Conservation (phyloP, 1,139 yeast genomes). For the Lodderomyces oxycetoniae region DNA sequence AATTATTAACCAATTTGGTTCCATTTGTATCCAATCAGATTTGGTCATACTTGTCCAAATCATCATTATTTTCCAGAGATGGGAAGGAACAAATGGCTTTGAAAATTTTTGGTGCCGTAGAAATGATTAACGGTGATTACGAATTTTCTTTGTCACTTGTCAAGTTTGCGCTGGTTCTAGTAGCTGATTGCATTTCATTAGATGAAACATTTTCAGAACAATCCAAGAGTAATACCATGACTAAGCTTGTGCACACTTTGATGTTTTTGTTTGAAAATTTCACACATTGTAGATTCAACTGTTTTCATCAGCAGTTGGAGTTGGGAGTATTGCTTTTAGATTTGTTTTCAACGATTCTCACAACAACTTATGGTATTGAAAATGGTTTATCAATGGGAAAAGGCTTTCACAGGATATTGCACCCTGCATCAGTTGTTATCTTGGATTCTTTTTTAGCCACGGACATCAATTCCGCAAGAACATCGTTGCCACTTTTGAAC, state of each 20-base stretch:
- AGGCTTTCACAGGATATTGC: slow-evolving; percentile 34
- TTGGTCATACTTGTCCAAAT: slow-evolving; percentile 73
- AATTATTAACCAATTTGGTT: slow-evolving; percentile 47
- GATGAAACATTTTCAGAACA: slow-evolving; percentile 35
- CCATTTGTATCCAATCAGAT: slow-evolving; percentile 58
- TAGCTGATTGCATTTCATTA: slow-evolving; percentile 47
- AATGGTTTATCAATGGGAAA: slow-evolving; percentile 31
- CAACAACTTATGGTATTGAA: slow-evolving; percentile 55
- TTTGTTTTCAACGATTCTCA: slow-evolving; percentile 53
- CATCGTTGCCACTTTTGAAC: slow-evolving; percentile 47
- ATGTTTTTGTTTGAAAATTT: slow-evolving; percentile 72
- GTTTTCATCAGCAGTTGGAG: slow-evolving; percentile 53
- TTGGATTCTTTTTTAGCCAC: slow-evolving; percentile 54
- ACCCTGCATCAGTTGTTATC: slow-evolving; percentile 26
- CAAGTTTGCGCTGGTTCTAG: slow-evolving; percentile 50
- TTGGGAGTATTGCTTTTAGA: slow-evolving; percentile 57
- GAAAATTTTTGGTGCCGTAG: slow-evolving; percentile 65
- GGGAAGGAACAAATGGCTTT: slow-evolving; percentile 69
- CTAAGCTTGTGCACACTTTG: slow-evolving; percentile 53
- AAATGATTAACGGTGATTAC: slow-evolving; percentile 65
- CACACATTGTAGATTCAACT: slow-evolving; percentile 60
- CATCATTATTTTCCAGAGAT: slow-evolving; percentile 58
- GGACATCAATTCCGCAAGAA: slow-evolving; percentile 45
- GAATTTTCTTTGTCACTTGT: slow-evolving; percentile 58
- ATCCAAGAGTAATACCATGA: slow-evolving; percentile 51